Percentiles rank a stretch among this genome's conserved stretches.
These are phyloP conservation scores for Chytridium lagenaria DNA, from an alignment of 371 early-diverging fungal genomes.

Conservation along the genomic window DNA sequence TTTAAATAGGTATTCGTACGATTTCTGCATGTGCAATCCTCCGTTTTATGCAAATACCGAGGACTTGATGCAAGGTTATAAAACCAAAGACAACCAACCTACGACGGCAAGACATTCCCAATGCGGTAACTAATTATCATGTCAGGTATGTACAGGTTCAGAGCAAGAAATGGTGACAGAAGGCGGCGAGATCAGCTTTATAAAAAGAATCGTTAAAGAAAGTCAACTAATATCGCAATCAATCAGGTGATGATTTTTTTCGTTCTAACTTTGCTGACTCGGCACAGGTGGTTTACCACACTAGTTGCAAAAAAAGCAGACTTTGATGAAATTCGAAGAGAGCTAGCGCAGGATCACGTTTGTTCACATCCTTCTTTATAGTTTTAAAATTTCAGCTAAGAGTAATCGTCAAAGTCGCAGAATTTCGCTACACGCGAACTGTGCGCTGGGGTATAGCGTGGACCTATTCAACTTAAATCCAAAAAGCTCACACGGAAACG, in stretches of 20 bases:
- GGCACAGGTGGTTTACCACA: constrained; percentile 72
- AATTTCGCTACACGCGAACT: constrained; percentile 65
- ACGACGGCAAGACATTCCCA: too few relatives aligned
- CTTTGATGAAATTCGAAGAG: constrained; percentile 37
- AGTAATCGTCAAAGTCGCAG: constrained; percentile 58
- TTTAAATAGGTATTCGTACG: too few relatives aligned
- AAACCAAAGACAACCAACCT: background rate
- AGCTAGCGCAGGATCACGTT: too few relatives aligned
- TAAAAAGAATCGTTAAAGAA: constrained; percentile 63
- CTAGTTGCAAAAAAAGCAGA: constrained; percentile 69
- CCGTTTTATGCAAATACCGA: constrained; percentile 67
- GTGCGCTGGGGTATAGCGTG: constrained; percentile 69
- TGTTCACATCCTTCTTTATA: too few relatives aligned
- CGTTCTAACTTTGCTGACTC: too few relatives aligned
- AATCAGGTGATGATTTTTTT: too few relatives aligned
- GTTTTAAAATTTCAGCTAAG: constrained; percentile 26
- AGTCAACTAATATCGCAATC: too few relatives aligned
- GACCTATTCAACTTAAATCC: too few relatives aligned
- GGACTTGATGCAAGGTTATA: constrained; percentile 19
- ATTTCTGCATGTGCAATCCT: constrained; percentile 78
- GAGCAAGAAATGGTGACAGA: constrained; percentile 66
- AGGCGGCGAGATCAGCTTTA: constrained; percentile 64
- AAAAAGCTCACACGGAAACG: too few relatives aligned
- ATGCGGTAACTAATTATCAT: too few relatives aligned
- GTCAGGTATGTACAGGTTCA: constrained; percentile 67